Evolutionary conservation across 1,139 yeast genomes (phyloP).

Genomic region (Kodamaea plutei): DNA sequence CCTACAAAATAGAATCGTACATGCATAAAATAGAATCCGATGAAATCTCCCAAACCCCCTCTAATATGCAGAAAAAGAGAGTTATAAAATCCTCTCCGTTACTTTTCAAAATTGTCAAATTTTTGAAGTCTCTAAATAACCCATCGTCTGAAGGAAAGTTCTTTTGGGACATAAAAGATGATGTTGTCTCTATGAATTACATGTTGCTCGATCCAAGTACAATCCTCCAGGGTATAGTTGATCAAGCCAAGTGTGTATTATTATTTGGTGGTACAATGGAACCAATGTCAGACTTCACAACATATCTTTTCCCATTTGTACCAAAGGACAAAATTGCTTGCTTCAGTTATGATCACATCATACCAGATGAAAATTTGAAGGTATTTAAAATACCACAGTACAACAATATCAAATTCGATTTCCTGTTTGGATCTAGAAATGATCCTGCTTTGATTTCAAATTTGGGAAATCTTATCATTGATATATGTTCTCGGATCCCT

Average conservation of each 20-base stretch:
- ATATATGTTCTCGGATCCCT: constrained; percentile 51
- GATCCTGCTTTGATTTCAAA: constrained; percentile 41
- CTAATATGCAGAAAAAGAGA: constrained; percentile 9
- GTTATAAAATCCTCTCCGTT: constrained; percentile 54
- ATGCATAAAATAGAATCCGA: constrained; percentile 24
- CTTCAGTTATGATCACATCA: constrained; percentile 81
- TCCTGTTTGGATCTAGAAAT: constrained; percentile 65
- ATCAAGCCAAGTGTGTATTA: constrained; percentile 65
- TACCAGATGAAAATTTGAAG: constrained; percentile 63
- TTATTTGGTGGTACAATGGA: constrained; percentile 98
- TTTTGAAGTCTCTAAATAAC: constrained; percentile 62
- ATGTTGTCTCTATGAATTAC: constrained; percentile 49
- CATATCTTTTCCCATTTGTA: constrained; percentile 61
- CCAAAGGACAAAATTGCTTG: constrained; percentile 37
- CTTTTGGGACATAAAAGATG: constrained; percentile 51
- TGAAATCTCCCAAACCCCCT: constrained; percentile 6
- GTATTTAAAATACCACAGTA: constrained; percentile 49
- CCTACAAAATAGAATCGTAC: constrained; percentile 78
- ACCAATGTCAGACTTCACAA: constrained; percentile 68
- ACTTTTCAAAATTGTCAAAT: constrained; percentile 61
- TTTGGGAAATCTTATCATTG: constrained; percentile 49
- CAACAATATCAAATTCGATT: constrained; percentile 43
- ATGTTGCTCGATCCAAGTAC: constrained; percentile 79
- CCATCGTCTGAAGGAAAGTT: constrained; percentile 81
- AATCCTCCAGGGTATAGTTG: constrained; percentile 61